phyloP scores from a whole-genome alignment of 441 rosid genomes.

The Raphanus hybrid region DNA sequence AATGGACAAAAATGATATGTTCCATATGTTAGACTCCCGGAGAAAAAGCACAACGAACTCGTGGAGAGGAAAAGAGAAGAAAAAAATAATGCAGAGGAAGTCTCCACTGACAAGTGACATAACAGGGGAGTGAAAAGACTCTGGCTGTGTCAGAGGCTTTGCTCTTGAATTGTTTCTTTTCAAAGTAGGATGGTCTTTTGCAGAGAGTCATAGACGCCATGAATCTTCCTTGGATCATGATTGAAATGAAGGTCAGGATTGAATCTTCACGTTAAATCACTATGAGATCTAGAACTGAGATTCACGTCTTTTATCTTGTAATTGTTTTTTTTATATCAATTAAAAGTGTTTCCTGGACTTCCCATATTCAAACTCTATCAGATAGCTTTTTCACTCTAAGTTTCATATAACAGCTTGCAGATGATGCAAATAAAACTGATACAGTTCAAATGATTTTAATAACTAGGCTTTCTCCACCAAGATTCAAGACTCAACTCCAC shows the following conservation, averaged over 20 bases:
- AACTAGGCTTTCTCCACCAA: neutral
- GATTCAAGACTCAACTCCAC: slow-evolving; percentile 10
- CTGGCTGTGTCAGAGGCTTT: neutral
- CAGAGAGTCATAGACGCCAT: too few relatives aligned
- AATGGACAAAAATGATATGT: too few relatives aligned
- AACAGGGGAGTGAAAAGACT: neutral
- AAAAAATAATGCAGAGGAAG: neutral
- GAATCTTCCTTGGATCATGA: too few relatives aligned
- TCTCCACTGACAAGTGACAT: neutral
- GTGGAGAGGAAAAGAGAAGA: too few relatives aligned
- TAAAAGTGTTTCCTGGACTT: neutral
- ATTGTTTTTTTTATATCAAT: too few relatives aligned
- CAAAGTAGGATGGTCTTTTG: neutral
- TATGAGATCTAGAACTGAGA: too few relatives aligned
- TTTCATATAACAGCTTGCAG: slow-evolving; percentile 16
- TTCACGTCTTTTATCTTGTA: too few relatives aligned
- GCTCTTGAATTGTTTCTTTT: neutral
- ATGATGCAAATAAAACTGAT: neutral
- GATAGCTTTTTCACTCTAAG: neutral
- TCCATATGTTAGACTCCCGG: too few relatives aligned
- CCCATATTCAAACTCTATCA: neutral
- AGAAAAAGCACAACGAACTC: too few relatives aligned
- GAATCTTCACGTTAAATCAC: too few relatives aligned
- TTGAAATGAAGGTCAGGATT: too few relatives aligned
- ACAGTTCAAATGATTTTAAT: slow-evolving; percentile 5